These are phyloP conservation scores for Diplodia sapinea DNA, from an alignment of 2,329 filamentous ascomycete species.

Conservation along the genomic window DNA sequence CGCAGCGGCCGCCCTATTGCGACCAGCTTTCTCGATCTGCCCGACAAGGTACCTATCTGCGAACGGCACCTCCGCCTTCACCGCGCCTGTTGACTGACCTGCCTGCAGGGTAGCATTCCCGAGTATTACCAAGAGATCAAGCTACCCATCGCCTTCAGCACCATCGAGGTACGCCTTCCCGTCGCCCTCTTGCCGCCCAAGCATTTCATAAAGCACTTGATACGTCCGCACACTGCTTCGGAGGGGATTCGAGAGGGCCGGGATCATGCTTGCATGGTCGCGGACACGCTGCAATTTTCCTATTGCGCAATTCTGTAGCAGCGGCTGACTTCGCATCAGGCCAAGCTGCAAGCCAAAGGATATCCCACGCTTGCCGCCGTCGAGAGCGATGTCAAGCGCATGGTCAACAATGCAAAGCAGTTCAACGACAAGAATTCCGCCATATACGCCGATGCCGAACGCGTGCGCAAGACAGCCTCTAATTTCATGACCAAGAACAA, in stretches of 20 bases:
- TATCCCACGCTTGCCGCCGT: slow-evolving; percentile 75
- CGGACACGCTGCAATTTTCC: not conserved
- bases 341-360: slow-evolving; percentile 70
- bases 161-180: slow-evolving; percentile 65
- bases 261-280: slow-evolving; percentile 18
- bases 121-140: slow-evolving; percentile 80
- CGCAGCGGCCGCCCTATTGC: slow-evolving; percentile 71
- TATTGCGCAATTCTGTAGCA: not conserved
- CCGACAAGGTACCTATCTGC: slow-evolving; percentile 56
- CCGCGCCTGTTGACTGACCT: slow-evolving; percentile 33
- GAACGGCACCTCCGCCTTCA: slow-evolving; percentile 27
- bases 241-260: not conserved
- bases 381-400: slow-evolving; percentile 85
- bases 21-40: slow-evolving; percentile 75
- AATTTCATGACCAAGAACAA: slow-evolving; percentile 89
- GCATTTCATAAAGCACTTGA: not conserved
- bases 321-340: slow-evolving; percentile 43
- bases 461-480: slow-evolving; percentile 82
- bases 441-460: slow-evolving; percentile 82
- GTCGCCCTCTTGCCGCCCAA: not conserved
- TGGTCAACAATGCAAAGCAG: slow-evolving; percentile 86
- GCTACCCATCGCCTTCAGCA: slow-evolving; percentile 78
- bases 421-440: slow-evolving; percentile 76
- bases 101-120: slow-evolving; percentile 61
- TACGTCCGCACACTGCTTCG: not conserved